Base-by-base conservation (phyloP, 768 basidiomycete species). In the Asterophora lycoperdoides region DNA sequence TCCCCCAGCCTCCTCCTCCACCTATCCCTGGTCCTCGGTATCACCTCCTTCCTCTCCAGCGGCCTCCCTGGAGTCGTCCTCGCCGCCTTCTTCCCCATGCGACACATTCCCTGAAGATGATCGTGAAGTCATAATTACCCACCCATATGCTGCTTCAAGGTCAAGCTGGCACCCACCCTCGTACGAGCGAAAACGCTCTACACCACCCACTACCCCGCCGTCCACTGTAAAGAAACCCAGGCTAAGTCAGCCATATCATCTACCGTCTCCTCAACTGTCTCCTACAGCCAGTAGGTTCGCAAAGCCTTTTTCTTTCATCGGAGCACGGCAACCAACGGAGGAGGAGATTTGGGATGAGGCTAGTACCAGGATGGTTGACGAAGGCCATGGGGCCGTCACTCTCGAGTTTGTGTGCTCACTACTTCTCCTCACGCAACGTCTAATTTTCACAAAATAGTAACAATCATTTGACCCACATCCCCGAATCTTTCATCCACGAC, bases 61-160 rank as follows among this genome's bases (percentile, higher is more conserved):
- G 6, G 56, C 47, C 15, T 48, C 52, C 13, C 40, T 68, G 38
- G 60, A 64, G 56, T 66, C 52, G 44, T 66, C 54, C 3, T 49
- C 62, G 56, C 64, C 64, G 8, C 46, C 59, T 52, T 64, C 69
- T 36, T 60, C 72, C 34, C 60, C 68, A 38, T 51, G 55, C 6
- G 60, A 45, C 20, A 38, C 59, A 20, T 46, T n/a, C n/a, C n/a
- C n/a, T n/a, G n/a, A n/a, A n/a, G n/a, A n/a, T n/a, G n/a, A n/a
- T n/a, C n/a, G n/a, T n/a, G n/a, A n/a, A n/a, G n/a, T n/a, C n/a
- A n/a, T n/a, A n/a, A n/a, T n/a, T n/a, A n/a, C n/a, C n/a, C n/a
- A n/a, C n/a, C 83, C 83, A 0, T 79, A 82, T 45, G 79, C 85
- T 10, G 84, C 74, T 0, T 81, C 82, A 3, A 79, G 77, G 47